Conservation (phyloP, 2,329 filamentous ascomycete genomes). For the Akanthomyces muscarius region DNA sequence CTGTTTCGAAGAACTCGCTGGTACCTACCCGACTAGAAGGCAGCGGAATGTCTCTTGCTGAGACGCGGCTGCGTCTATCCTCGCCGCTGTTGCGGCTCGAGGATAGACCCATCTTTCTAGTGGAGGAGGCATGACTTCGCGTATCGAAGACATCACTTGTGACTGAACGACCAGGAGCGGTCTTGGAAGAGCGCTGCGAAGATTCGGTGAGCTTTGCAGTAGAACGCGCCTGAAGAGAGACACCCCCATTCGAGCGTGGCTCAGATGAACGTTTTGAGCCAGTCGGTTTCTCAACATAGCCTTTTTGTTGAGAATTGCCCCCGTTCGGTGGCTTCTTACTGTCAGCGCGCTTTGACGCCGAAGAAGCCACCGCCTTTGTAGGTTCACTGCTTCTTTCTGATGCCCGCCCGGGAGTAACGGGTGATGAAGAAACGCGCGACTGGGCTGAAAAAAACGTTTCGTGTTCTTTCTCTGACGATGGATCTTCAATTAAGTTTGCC, state of each 20-base stretch:
- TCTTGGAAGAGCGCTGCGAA: not conserved
- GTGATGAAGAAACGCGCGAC: not conserved
- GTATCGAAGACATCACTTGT: not conserved
- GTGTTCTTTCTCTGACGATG: not conserved
- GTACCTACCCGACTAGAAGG: constrained; percentile 1
- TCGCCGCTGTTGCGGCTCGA: not conserved
- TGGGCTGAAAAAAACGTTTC: not conserved
- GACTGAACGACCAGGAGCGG: not conserved
- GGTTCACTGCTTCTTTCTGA: not conserved
- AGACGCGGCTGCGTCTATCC: constrained; percentile 23
- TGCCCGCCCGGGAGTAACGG: not conserved
- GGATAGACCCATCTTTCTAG: not conserved
- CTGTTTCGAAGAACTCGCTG: constrained; percentile 1
- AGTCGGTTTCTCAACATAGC: not conserved
- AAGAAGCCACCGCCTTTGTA: constrained; percentile 24
- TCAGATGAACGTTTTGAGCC: not conserved
- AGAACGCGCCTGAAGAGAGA: not conserved
- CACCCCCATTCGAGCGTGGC: not conserved
- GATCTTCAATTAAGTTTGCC: not conserved
- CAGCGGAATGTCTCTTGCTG: constrained; percentile 18
- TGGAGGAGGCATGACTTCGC: not conserved
- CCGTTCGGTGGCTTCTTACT: not conserved
- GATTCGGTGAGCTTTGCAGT: not conserved
- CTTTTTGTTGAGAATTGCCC: not conserved
- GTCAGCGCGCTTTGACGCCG: not conserved